Evolutionary conservation across 2,329 filamentous ascomycete species (phyloP).

Genomic region (Alternaria gansuensis): DNA sequence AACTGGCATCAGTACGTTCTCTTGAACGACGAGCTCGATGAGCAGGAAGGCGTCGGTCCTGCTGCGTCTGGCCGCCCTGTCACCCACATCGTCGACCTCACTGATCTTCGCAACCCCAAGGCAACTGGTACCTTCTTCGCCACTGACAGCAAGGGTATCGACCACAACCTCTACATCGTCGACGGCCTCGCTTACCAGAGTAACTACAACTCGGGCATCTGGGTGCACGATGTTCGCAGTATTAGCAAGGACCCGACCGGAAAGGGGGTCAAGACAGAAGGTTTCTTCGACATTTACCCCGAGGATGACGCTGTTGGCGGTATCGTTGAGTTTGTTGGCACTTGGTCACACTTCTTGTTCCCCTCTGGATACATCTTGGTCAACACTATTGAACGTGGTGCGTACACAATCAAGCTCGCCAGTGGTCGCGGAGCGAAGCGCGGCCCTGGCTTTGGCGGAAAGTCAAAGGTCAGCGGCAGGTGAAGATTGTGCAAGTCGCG

Average conservation of each 20-base stretch:
- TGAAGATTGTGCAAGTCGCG: not conserved
- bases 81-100: conserved; percentile 49
- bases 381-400: conserved; percentile 52
- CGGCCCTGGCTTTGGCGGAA: conserved; percentile 34
- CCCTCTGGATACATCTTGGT: conserved; percentile 49
- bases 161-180: conserved; percentile 59
- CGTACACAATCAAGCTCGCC: conserved; percentile 49
- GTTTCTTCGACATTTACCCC: conserved; percentile 56
- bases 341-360: conserved; percentile 54
- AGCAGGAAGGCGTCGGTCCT: conserved; percentile 39
- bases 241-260: conserved; percentile 53
- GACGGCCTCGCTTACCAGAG: conserved; percentile 54
- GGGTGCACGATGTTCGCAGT: conserved; percentile 53
- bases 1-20: conserved; percentile 48
- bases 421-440: conserved; percentile 34
- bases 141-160: conserved; percentile 50
- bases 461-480: conserved; percentile 23
- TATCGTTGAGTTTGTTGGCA: conserved; percentile 53
- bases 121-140: conserved; percentile 56
- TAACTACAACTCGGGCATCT: conserved; percentile 54
- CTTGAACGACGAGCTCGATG: conserved; percentile 49
- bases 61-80: conserved; percentile 46
- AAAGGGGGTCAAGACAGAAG: conserved; percentile 52
- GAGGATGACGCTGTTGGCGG: conserved; percentile 53
- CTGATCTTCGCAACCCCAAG: conserved; percentile 46